A percentile compares a stretch with the other conserved stretches of the same genome.
Evolutionary conservation across 78 protist species (phyloP).

Genomic region (Speleostelium caveatum): DNA sequence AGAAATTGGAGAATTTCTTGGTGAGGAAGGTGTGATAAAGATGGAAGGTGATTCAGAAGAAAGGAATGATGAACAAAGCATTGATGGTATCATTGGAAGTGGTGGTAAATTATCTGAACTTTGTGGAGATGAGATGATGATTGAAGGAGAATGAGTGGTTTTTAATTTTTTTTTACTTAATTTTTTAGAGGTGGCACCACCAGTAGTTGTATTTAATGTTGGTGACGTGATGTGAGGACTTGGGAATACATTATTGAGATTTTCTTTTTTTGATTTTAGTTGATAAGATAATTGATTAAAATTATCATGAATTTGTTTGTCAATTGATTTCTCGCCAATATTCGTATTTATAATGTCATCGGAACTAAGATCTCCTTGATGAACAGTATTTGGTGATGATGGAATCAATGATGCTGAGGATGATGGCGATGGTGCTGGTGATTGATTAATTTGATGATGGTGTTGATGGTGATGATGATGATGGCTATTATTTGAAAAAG

Average conservation of each 20-base stretch:
- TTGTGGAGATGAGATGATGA: no score
- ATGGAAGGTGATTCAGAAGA: not conserved
- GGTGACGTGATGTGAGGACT: not conserved
- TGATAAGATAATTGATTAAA: slow-evolving; percentile 44
- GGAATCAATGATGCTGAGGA: slow-evolving; percentile 11
- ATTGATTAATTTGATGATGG: not conserved
- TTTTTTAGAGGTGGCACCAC: no score
- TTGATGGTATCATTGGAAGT: slow-evolving; percentile 27
- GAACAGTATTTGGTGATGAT: not conserved
- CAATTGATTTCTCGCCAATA: slow-evolving; percentile 7
- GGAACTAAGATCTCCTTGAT: not conserved
- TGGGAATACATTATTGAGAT: not conserved
- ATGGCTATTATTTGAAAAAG: not conserved
- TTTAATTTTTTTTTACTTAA: not conserved
- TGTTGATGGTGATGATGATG: not conserved
- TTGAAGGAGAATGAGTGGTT: no score
- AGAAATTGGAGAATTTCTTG: no score
- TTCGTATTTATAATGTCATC: not conserved
- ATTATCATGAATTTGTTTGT: slow-evolving; percentile 45
- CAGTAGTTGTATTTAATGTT: not conserved
- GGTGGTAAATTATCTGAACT: slow-evolving; percentile 27
- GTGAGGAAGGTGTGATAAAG: not conserved
- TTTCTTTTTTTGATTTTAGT: slow-evolving; percentile 13
- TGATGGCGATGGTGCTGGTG: not conserved
- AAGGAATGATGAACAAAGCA: not conserved